Evolutionary conservation across 108 stramenopile genomes (phyloP), one percentile per base, ranked within the genome.

Genomic region (Pinguiococcus pyrenoidosus): DNA sequence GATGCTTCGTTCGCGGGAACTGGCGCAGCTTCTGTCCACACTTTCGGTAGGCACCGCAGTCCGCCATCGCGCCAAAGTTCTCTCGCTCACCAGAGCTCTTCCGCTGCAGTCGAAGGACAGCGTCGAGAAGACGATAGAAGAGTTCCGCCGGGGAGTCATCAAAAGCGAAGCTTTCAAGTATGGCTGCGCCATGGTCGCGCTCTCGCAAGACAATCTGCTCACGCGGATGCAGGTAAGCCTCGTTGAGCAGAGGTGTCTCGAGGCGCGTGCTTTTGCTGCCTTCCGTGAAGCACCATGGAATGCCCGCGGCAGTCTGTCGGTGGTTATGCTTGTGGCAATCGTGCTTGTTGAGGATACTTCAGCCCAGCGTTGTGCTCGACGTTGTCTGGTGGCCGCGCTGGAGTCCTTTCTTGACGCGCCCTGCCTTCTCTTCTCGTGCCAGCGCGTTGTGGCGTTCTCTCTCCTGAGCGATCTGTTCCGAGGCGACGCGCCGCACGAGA

Each of bases 131-230:
- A n/a, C n/a, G n/a, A n/a, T n/a, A n/a, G n/a, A n/a, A n/a, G n/a
- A n/a, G n/a, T n/a, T n/a, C n/a, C n/a, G n/a, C n/a, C n/a, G n/a
- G n/a, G n/a, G n/a, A n/a, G n/a, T n/a, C n/a, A n/a, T n/a, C n/a
- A n/a, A n/a, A n/a, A n/a, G n/a, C n/a, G n/a, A n/a, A n/a, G n/a
- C n/a, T n/a, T n/a, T n/a, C n/a, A n/a, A n/a, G n/a, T n/a, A n/a
- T n/a, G 66, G 63, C 12, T 67, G 58, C 17, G 57, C 49, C 20
- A 24, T 71, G 35, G 60, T 54, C 38, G 54, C 66, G 21, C 51
- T 71, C 17, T 58, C 69, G n/a, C 51, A 57, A 21, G 70, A 71
- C 68, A 68, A 71, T 22, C 52, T 71, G 26, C 62, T 71, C 5
- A 66, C 68, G 7, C 51, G 44, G 21, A 46, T 61, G 12, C 68